Evolutionary conservation across 2,329 filamentous ascomycete genomes (phyloP).

Genomic region (Pseudopithomyces chartarum): DNA sequence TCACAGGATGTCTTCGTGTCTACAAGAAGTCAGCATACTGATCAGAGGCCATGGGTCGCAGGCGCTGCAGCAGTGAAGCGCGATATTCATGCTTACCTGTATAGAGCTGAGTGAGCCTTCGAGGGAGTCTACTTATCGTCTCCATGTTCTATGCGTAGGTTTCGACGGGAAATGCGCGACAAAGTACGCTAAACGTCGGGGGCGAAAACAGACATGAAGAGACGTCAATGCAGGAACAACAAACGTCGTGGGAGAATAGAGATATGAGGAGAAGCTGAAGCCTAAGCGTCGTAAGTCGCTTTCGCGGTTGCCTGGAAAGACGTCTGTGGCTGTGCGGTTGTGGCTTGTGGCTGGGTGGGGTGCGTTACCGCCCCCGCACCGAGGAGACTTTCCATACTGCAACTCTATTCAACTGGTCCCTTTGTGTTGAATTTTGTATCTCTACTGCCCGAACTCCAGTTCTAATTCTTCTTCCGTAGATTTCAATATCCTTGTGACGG

Average conservation of each 20-base stretch:
- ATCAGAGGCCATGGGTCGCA: too few relatives aligned
- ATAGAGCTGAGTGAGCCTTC: conserved; percentile 65
- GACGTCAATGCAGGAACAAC: not conserved
- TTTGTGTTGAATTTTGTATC: not conserved
- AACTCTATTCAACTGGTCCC: not conserved
- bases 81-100: conserved; percentile 46
- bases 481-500: not conserved
- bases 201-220: conserved; percentile 22
- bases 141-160: conserved; percentile 32
- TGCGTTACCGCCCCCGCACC: not conserved
- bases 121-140: conserved; percentile 42
- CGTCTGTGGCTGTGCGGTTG: not conserved
- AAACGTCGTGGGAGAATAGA: not conserved
- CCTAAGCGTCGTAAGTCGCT: conserved; percentile 26
- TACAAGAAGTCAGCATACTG: not conserved
- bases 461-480: not conserved
- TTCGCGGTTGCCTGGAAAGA: conserved; percentile 6
- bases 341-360: not conserved
- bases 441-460: not conserved
- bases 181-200: conserved; percentile 16
- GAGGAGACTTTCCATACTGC: too few relatives aligned
- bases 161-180: conserved; percentile 16
- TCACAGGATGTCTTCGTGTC: conserved; percentile 80
- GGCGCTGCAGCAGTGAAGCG: not conserved
- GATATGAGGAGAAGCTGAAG: conserved; percentile 25